Base-by-base conservation (phyloP, 306 rosid species). In the Trifolium fragiferum region DNA sequence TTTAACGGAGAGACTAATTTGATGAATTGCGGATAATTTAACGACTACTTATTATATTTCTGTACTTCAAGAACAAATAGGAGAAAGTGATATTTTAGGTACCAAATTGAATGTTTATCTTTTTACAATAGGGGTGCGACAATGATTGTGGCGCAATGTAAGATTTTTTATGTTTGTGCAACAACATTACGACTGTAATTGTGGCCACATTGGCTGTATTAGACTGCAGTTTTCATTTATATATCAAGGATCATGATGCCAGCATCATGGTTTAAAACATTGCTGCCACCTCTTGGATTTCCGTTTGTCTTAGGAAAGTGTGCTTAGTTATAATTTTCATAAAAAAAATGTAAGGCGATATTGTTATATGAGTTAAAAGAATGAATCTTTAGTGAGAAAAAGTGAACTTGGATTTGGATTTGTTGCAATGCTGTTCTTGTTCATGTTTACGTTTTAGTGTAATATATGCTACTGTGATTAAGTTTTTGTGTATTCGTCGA, bases 401-500 rank as follows among this genome's bases (percentile, higher is more conserved):
- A 38, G 10, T 44, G 18, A 53, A 6, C 19, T 64, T 74, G 25
- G 38, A 37, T 58, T 72, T 15, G 35, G 78, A 41, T 5, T 19
- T 57, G 4, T 50, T 53, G 33, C 33, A 30, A 4, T 30, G 33
- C 6, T 10, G 78, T 12, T 74, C 30, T 49, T 10, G 5, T 68
- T 55, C 20, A 66, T 21, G 63, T 73, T 72, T 66, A 70, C 32
- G 66, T 46, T 72, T 74, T 18, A n/a, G 54, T 43, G 12, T 44
- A 25, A 14, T 33, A 5, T 21, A 3, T 44, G 76, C 35, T 75
- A 23, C 8, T 21, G 38, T 53, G 68, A 46, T 55, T 71, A 38
- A 21, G 20, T 23, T 10, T 57, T 13, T 72, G 40, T 72, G 47
- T 76, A 35, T 72, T 80, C 46, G 54, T 65, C 83, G 80, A 4